These are phyloP conservation scores for Diplodia corticola DNA, from an alignment of 2,329 filamentous ascomycete species.

Conservation along the genomic window DNA sequence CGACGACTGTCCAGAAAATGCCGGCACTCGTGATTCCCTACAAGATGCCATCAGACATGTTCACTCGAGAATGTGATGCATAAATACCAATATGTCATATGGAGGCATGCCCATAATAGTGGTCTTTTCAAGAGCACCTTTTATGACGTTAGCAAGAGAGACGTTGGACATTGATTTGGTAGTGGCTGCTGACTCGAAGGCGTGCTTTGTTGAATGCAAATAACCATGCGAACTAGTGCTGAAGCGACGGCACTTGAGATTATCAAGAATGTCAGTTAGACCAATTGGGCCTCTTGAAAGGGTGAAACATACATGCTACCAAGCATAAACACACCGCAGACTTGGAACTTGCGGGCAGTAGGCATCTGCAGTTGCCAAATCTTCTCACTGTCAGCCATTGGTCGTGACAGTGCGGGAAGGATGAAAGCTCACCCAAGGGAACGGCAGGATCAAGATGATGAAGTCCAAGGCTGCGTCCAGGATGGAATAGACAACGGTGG, in stretches of 20 bases:
- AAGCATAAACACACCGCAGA: neutral
- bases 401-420: neutral
- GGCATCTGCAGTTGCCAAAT: neutral
- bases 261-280: neutral
- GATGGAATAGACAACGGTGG: neutral
- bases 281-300: too few relatives aligned
- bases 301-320: neutral
- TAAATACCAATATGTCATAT: neutral
- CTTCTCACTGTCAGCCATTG: neutral
- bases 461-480: neutral
- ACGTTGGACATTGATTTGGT: neutral
- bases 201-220: neutral
- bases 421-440: neutral
- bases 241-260: neutral
- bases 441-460: neutral
- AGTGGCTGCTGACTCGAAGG: neutral
- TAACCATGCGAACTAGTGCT: neutral
- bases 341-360: neutral
- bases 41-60: neutral
- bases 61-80: too few relatives aligned
- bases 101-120: slow-evolving; percentile 2
- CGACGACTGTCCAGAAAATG: slow-evolving; percentile 6
- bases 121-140: neutral
- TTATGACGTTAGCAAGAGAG: neutral
- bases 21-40: slow-evolving; percentile 4